phyloP scores from a whole-genome alignment of 805 yeast species.

The Candida peoriensis region DNA sequence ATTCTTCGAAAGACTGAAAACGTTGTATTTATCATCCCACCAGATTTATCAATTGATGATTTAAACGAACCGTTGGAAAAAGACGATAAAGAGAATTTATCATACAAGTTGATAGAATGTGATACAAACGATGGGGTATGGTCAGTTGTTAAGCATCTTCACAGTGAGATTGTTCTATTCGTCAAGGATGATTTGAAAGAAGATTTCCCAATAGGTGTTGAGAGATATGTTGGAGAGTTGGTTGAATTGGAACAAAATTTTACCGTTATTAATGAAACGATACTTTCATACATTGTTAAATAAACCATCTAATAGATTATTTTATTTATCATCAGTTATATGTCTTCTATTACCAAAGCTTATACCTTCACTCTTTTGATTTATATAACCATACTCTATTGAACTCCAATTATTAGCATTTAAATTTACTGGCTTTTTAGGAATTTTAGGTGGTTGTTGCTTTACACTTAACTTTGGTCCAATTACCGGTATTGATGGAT shows the following conservation, averaged over 20 bases:
- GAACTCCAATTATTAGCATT: constrained; percentile 44
- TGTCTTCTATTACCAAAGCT: constrained; percentile 50
- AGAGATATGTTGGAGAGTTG: constrained; percentile 26
- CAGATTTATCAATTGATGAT: constrained; percentile 21
- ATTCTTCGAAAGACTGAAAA: constrained; percentile 23
- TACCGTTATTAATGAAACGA: constrained; percentile 19
- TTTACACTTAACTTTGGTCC: constrained; percentile 54
- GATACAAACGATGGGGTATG: constrained; percentile 45
- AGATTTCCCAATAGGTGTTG: constrained; percentile 26
- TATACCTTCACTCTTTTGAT: constrained; percentile 46
- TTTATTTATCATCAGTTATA: constrained; percentile 25
- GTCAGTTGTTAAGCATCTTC: constrained; percentile 50
- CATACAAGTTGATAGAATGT: constrained; percentile 28
- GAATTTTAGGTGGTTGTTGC: constrained; percentile 45
- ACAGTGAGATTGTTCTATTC: constrained; percentile 30
- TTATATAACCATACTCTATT: constrained; percentile 54
- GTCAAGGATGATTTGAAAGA: constrained; percentile 23
- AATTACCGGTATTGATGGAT: constrained; percentile 45
- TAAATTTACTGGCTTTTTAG: constrained; percentile 49
- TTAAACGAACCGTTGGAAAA: constrained; percentile 18
- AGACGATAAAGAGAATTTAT: constrained; percentile 31
- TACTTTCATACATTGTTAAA: constrained; percentile 17
- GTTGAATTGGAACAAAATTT: constrained; percentile 20
- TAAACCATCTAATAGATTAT: neutral
- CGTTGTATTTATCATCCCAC: constrained; percentile 31